Percentiles rank a stretch among this genome's conserved stretches.
phyloP scores from a whole-genome alignment of 192 early-diverging fungal species.

The Irineochytrium annulatum region DNA sequence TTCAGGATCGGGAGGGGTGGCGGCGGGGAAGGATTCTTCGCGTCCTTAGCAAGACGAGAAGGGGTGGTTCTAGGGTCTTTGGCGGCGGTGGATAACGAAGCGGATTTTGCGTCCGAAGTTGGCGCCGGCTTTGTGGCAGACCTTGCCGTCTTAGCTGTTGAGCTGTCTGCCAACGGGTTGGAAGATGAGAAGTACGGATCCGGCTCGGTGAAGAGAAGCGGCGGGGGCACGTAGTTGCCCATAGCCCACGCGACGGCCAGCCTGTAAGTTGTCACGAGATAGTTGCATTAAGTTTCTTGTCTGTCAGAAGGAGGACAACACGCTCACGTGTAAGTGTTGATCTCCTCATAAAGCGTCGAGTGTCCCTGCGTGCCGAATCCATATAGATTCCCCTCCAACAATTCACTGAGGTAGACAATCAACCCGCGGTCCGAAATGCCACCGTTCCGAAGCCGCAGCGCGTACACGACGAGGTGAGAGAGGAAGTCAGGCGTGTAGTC shows the following conservation, averaged over 20 bases:
- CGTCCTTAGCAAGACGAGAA: conserved; percentile 8
- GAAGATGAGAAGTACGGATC: no score
- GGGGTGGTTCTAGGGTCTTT: no score
- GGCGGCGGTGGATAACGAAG: no score
- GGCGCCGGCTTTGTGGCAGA: no score
- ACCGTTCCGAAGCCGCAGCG: conserved; percentile 78
- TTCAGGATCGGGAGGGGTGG: not conserved
- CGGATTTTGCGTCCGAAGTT: no score
- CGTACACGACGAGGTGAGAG: conserved; percentile 81
- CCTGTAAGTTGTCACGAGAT: conserved; percentile 5
- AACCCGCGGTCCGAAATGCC: conserved; percentile 86
- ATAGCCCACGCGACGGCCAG: conserved; percentile 43
- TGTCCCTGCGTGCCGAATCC: conserved; percentile 82
- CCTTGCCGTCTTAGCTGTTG: no score
- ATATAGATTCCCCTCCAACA: conserved; percentile 82
- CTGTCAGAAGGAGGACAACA: conserved; percentile 47
- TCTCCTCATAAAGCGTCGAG: conserved; percentile 88
- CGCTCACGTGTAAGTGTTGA: conserved; percentile 70
- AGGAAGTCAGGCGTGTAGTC: conserved; percentile 77
- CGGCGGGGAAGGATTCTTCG: not conserved
- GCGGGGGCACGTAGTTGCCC: no score
- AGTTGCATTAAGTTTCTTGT: conserved; percentile 15
- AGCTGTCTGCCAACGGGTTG: no score
- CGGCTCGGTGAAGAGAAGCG: no score
- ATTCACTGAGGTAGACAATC: conserved; percentile 79